phyloP scores from a whole-genome alignment of 352 stramenopile species.

The Discostella stelligera region DNA sequence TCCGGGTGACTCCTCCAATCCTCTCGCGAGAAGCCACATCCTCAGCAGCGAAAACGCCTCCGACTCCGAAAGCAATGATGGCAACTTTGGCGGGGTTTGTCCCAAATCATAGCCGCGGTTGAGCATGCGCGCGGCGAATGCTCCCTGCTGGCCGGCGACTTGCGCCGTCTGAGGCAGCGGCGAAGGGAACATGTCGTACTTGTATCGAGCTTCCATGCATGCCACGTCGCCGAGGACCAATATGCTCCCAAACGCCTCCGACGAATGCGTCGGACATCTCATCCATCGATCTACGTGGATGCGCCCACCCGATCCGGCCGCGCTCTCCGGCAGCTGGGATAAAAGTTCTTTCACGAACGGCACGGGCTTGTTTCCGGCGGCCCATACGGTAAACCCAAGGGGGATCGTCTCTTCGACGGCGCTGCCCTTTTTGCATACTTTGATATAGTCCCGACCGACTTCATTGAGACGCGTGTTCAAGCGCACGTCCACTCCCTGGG shows the following conservation, averaged over 20 bases:
- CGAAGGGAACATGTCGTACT: slow-evolving; percentile 37
- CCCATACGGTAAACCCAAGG: slow-evolving; percentile 80
- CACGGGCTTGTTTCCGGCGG: slow-evolving; percentile 73
- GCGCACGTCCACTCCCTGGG: slow-evolving; percentile 71
- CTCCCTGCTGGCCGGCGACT: slow-evolving; percentile 84
- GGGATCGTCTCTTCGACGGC: slow-evolving; percentile 62
- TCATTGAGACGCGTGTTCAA: slow-evolving; percentile 66
- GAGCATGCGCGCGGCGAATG: slow-evolving; percentile 79
- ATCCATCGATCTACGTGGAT: slow-evolving; percentile 79
- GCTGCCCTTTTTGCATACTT: slow-evolving; percentile 50
- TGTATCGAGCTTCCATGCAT: slow-evolving; percentile 43
- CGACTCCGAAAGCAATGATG: slow-evolving; percentile 19
- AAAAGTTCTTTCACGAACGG: slow-evolving; percentile 72
- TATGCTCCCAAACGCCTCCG: slow-evolving; percentile 59
- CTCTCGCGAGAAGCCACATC: slow-evolving; percentile 53
- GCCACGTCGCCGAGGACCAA: slow-evolving; percentile 78
- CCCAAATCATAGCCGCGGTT: slow-evolving; percentile 77
- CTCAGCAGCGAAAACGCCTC: slow-evolving; percentile 39
- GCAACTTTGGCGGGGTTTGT: slow-evolving; percentile 47
- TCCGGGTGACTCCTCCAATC: slow-evolving; percentile 53
- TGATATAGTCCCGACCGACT: slow-evolving; percentile 56
- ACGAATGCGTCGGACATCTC: slow-evolving; percentile 42
- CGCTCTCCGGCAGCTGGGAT: slow-evolving; percentile 55
- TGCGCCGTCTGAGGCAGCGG: slow-evolving; percentile 85
- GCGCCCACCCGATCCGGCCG: slow-evolving; percentile 53